phyloP scores from a whole-genome alignment of 768 basidiomycete genomes.

The Epithele typhae region DNA sequence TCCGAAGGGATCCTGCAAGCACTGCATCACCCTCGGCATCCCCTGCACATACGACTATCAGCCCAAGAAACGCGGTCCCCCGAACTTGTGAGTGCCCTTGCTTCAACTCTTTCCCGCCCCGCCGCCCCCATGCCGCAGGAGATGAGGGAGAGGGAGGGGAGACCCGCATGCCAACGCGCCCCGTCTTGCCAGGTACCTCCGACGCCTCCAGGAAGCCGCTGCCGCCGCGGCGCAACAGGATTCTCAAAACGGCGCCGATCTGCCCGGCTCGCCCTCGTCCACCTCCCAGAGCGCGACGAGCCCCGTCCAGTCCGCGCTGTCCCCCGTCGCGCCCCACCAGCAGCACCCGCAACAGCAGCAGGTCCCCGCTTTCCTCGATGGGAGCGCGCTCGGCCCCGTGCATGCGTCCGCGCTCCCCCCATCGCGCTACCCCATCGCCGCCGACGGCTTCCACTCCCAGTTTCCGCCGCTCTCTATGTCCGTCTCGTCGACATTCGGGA shows the following conservation, averaged over 20 bases:
- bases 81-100: conserved; percentile 67
- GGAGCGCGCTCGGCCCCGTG: conserved; percentile 32
- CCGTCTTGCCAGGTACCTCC: conserved; percentile 53
- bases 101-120: not conserved
- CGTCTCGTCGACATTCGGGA: conserved; percentile 35
- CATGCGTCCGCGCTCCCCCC: conserved; percentile 49
- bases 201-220: conserved; percentile 74
- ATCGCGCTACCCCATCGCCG: conserved; percentile 66
- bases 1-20: conserved; percentile 77
- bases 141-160: not conserved
- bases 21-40: conserved; percentile 77
- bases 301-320: conserved; percentile 43
- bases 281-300: conserved; percentile 31
- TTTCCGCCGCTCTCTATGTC: conserved; percentile 37
- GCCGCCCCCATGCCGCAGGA: not conserved
- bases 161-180: conserved; percentile 9
- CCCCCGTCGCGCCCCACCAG: conserved; percentile 27
- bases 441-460: conserved; percentile 61
- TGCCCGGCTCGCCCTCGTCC: conserved; percentile 40
- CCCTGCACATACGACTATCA: conserved; percentile 90
- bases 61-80: conserved; percentile 91
- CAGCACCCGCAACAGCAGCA: conserved; percentile 26
- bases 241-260: conserved; percentile 19
- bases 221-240: conserved; percentile 47
- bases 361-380: conserved; percentile 46